Evolutionary conservation across 2,329 filamentous ascomycete genomes (phyloP), one percentile per base, ranked within the genome.

Genomic region (Talaromyces sp.): DNA sequence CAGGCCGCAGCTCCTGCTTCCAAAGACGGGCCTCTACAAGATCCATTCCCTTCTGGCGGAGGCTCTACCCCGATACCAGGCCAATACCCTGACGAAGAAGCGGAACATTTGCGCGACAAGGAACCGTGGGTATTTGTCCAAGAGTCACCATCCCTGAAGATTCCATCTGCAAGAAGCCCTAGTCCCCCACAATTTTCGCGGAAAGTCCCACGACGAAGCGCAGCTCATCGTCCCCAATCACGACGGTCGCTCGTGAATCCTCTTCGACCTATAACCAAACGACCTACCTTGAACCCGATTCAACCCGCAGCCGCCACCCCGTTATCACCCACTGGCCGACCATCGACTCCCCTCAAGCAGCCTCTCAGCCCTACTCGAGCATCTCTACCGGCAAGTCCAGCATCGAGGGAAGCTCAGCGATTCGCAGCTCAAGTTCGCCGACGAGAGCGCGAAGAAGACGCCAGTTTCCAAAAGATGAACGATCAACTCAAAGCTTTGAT

Each of bases 401-500:
- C 69, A 2, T 75, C 75, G 1, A 69, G 71, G 16, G 91, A 96
- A 70, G 90, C 91, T 6, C 88, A 88, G 71, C 84, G 85, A 50
- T 85, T 93, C 62, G 87, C 91, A 5, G 87, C 87, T n/a, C 84
- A 86, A 71, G 85, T 88, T 67, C 82, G 87, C 25, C 85, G 86
- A 58, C 89, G 90, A 63, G 92, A 96, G 69, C 82, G 87, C 52
- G 88, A 93, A 68, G 85, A 90, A 7, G 92, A 98, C 68, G 86
- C 88, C 48, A 87, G 89, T 59, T 89, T 98, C 68, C 87, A 86
- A 56, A 85, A 88, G 28, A 87, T 98, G 76, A 96, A 95, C 72
- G 83, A 86, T 55, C 86, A 90, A 69, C 79, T 98, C 55, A 86
- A 90, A 71, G 89, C 88, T 37, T 92, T 99, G 89, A 96, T 99